Conservation (phyloP, 2,329 filamentous ascomycete genomes). For the Colletotrichum musae region DNA sequence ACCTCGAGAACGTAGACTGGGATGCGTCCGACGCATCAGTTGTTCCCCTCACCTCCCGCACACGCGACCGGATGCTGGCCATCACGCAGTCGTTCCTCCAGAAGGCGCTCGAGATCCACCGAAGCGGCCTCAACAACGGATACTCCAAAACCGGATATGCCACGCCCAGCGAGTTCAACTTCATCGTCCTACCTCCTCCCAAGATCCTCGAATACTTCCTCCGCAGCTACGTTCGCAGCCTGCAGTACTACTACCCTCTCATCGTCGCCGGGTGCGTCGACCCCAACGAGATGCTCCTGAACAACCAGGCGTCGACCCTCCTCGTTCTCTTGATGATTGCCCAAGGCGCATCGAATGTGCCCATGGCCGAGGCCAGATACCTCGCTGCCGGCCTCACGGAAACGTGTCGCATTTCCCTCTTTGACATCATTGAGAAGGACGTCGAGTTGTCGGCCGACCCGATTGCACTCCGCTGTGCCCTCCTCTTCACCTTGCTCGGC, state of each 20-base stretch:
- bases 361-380: slow-evolving; percentile 75
- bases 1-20: slow-evolving; percentile 55
- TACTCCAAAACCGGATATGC: slow-evolving; percentile 59
- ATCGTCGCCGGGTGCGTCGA: slow-evolving; percentile 73
- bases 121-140: slow-evolving; percentile 61
- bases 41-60: slow-evolving; percentile 61
- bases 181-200: slow-evolving; percentile 76
- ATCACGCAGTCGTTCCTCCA: slow-evolving; percentile 80
- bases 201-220: slow-evolving; percentile 78
- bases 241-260: slow-evolving; percentile 77
- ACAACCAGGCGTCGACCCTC: slow-evolving; percentile 76
- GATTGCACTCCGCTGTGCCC: slow-evolving; percentile 74
- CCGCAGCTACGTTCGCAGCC: slow-evolving; percentile 75
- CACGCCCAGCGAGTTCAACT: slow-evolving; percentile 69
- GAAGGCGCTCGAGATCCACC: slow-evolving; percentile 79
- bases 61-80: slow-evolving; percentile 78
- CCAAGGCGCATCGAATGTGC: slow-evolving; percentile 77
- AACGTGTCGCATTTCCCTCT: slow-evolving; percentile 79
- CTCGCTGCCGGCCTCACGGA: slow-evolving; percentile 78
- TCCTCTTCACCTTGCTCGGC: slow-evolving; percentile 77
- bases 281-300: slow-evolving; percentile 76
- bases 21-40: slow-evolving; percentile 57
- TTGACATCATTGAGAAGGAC: slow-evolving; percentile 80
- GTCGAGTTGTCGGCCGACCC: slow-evolving; percentile 77
- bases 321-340: slow-evolving; percentile 81